phyloP scores from a whole-genome alignment of 371 early-diverging fungal species.

The Mortierella sp. region DNA sequence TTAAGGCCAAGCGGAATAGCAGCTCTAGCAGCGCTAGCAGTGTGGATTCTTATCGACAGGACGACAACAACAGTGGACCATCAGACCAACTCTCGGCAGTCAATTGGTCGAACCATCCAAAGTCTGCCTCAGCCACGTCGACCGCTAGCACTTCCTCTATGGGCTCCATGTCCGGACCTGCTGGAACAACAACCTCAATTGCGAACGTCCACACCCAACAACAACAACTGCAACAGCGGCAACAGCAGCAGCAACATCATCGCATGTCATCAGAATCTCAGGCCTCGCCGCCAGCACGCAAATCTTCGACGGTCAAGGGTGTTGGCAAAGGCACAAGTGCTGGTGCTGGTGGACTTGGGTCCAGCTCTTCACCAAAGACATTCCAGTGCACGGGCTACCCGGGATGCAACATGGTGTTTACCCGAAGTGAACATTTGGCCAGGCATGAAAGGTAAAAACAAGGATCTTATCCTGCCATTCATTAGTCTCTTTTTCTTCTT shows the following conservation, averaged over 20 bases:
- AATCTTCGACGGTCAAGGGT: constrained; percentile 23
- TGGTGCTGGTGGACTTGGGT: constrained; percentile 18
- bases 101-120: constrained; percentile 31
- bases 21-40: constrained; percentile 35
- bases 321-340: constrained; percentile 20
- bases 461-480: neutral
- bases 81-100: neutral
- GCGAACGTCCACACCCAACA: neutral
- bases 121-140: constrained; percentile 22
- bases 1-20: constrained; percentile 44
- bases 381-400: constrained; percentile 72
- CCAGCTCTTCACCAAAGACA: constrained; percentile 61
- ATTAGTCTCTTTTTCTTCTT: constrained; percentile 1
- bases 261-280: constrained; percentile 19
- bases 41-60: constrained; percentile 42
- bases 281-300: constrained; percentile 19
- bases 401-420: constrained; percentile 71
- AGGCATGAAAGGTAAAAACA: constrained; percentile 67
- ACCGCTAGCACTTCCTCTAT: constrained; percentile 11
- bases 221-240: constrained; percentile 7
- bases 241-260: constrained; percentile 1
- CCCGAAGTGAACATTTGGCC: constrained; percentile 73
- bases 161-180: neutral
- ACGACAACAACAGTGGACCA: constrained; percentile 18
- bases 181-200: neutral